These are phyloP conservation scores for Nicotiana undulata DNA, from an alignment of 257 asterid genomes.

Conservation along the genomic window DNA sequence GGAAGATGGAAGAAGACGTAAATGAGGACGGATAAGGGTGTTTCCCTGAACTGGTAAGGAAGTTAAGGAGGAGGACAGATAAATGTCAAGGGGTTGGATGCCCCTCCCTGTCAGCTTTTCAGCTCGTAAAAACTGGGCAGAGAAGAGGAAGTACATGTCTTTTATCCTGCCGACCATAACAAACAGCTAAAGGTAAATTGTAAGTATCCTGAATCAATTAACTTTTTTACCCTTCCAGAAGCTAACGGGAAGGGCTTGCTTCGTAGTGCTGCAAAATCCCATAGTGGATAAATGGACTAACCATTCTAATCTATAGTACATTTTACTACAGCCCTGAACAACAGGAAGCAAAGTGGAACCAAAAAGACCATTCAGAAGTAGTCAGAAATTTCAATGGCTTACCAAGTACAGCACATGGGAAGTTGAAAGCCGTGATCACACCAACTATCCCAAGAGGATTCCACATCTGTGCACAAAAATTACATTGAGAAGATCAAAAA, in stretches of 20 bases:
- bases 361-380: not conserved
- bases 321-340: not conserved
- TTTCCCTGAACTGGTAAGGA: not conserved
- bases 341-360: not conserved
- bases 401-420: constrained; percentile 99
- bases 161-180: not conserved
- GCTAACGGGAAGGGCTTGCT: not conserved
- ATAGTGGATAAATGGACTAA: not conserved
- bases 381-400: constrained; percentile 18
- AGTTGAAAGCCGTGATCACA: constrained; percentile 93
- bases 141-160: not conserved
- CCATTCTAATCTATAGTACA: not conserved
- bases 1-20: not conserved
- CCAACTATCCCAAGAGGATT: constrained; percentile 97
- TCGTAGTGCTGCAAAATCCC: not conserved
- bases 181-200: not conserved
- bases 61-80: not conserved
- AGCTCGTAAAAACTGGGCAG: not conserved
- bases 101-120: not conserved
- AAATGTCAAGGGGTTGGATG: not conserved
- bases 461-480: constrained; percentile 66
- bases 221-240: not conserved
- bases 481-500: constrained; percentile 9
- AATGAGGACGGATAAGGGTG: not conserved
- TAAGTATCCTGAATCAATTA: not conserved